Conservation (phyloP, 208 protist genomes). For the Crithidia expoeki region DNA sequence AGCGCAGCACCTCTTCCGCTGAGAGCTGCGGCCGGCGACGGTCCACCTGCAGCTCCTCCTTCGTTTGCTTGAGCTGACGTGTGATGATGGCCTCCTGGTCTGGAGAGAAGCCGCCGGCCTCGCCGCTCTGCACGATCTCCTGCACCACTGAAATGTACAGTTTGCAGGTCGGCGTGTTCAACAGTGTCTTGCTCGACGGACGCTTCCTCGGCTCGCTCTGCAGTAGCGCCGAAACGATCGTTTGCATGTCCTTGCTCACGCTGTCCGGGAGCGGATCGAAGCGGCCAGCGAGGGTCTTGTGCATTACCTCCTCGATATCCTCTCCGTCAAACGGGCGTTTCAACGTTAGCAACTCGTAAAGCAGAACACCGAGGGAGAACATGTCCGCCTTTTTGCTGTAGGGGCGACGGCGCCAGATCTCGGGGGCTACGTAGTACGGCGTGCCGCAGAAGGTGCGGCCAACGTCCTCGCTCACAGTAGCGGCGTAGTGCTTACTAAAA, state of each 20-base stretch:
- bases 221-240: constrained; percentile 65
- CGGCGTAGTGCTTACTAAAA: constrained; percentile 68
- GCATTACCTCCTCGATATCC: constrained; percentile 79
- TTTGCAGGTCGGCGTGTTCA: constrained; percentile 75
- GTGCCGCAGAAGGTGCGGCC: constrained; percentile 80
- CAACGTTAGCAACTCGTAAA: constrained; percentile 89
- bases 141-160: constrained; percentile 73
- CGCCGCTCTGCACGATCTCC: constrained; percentile 75
- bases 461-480: constrained; percentile 53
- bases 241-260: constrained; percentile 63
- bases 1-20: constrained; percentile 55
- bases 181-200: constrained; percentile 64
- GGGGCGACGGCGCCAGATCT: constrained; percentile 91
- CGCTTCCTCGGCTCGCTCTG: constrained; percentile 53
- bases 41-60: constrained; percentile 54
- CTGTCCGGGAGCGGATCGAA: constrained; percentile 56
- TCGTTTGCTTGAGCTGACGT: constrained; percentile 58
- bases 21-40: constrained; percentile 35
- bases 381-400: constrained; percentile 95
- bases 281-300: constrained; percentile 63
- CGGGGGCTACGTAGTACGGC: constrained; percentile 93
- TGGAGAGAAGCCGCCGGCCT: constrained; percentile 40
- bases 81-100: constrained; percentile 47
- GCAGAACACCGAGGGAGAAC: constrained; percentile 88
- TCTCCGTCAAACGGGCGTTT: constrained; percentile 79